Conservation (phyloP, 768 basidiomycete species). For the Leccinum disarticulatum region DNA sequence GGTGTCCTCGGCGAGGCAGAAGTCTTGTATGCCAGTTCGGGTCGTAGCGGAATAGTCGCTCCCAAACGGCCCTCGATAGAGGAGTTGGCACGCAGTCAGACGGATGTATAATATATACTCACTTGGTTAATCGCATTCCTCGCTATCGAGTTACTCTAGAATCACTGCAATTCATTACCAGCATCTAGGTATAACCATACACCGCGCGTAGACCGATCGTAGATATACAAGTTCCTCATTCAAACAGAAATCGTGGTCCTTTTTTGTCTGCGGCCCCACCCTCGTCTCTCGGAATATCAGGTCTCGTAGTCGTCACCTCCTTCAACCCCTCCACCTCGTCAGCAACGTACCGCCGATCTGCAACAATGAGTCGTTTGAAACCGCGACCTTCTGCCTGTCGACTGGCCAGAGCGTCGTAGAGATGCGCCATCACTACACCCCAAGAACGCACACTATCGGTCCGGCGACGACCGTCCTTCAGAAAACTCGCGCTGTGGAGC, state of each 20-base stretch:
- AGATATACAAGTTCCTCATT: not conserved
- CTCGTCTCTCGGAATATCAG: slow-evolving; percentile 1
- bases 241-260: not conserved
- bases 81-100: slow-evolving; percentile 20
- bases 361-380: slow-evolving; percentile 13
- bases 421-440: slow-evolving; percentile 9
- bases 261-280: not conserved
- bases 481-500: slow-evolving; percentile 10
- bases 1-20: slow-evolving; percentile 61
- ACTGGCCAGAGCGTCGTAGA: slow-evolving; percentile 15
- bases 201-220: not conserved
- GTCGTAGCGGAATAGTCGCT: slow-evolving; percentile 45
- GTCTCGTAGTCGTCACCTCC: not conserved
- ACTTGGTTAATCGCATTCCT: slow-evolving; percentile 27
- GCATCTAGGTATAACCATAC: not conserved
- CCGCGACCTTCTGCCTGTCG: slow-evolving; percentile 13
- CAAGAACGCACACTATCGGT: not conserved
- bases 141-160: slow-evolving; percentile 6
- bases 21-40: slow-evolving; percentile 67
- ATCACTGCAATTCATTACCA: not conserved
- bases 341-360: slow-evolving; percentile 12
- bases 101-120: slow-evolving; percentile 27
- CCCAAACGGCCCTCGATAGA: slow-evolving; percentile 32
- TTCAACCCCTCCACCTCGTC: slow-evolving; percentile 4
- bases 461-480: slow-evolving; percentile 4